Evolutionary conservation across 352 stramenopile species (phyloP).

Genomic region (Phytophthora citricola): DNA sequence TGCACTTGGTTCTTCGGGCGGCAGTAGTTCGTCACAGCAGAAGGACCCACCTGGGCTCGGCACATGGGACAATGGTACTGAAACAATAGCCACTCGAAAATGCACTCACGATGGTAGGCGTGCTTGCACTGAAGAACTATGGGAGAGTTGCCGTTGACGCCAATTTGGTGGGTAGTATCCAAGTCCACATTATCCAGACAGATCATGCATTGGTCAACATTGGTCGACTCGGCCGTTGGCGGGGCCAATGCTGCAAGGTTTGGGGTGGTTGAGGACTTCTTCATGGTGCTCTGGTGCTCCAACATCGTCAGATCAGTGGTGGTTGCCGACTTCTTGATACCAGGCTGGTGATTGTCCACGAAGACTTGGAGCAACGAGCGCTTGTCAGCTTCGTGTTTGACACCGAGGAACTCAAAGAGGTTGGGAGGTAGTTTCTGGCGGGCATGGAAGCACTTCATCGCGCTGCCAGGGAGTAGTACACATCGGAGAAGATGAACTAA

Average conservation of each 20-base stretch:
- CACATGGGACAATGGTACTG: constrained; percentile 75
- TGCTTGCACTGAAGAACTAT: constrained; percentile 69
- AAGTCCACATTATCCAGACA: constrained; percentile 55
- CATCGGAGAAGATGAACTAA: constrained; percentile 68
- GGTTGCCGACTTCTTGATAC: constrained; percentile 42
- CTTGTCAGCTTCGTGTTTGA: constrained; percentile 56
- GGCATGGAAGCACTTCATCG: constrained; percentile 73
- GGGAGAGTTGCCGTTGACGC: constrained; percentile 26
- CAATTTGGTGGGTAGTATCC: constrained; percentile 20
- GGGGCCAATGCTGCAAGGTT: constrained; percentile 35
- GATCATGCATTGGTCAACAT: constrained; percentile 52
- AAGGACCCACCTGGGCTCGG: constrained; percentile 52
- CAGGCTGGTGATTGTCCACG: constrained; percentile 56
- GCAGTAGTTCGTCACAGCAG: constrained; percentile 41
- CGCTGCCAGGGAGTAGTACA: constrained; percentile 65
- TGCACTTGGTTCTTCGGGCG: constrained; percentile 59
- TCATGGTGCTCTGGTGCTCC: constrained; percentile 33
- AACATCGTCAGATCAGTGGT: constrained; percentile 37
- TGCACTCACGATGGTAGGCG: constrained; percentile 71
- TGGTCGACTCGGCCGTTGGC: constrained; percentile 13
- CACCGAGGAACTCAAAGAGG: constrained; percentile 68
- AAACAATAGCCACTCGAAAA: constrained; percentile 80
- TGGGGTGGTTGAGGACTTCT: constrained; percentile 37
- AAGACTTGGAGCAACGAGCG: constrained; percentile 75
- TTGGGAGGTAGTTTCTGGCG: constrained; percentile 53